phyloP scores from a whole-genome alignment of 257 asterid species.

The Solanum pimpinellifolium region DNA sequence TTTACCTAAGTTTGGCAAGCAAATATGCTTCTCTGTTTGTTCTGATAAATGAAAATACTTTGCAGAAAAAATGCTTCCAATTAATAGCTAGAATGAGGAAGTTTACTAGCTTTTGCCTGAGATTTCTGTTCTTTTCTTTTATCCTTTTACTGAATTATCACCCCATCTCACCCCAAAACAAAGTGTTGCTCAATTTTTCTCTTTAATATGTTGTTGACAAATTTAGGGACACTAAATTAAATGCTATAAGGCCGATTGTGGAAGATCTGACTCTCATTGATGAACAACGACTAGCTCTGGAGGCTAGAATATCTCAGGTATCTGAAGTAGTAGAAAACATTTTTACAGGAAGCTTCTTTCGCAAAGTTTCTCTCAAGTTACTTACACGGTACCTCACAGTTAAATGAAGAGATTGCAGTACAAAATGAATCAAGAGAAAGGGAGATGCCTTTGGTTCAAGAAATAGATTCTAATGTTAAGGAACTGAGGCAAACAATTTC shows the following conservation, averaged over 20 bases:
- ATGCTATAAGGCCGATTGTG: conserved; percentile 29
- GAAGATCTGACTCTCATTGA: conserved; percentile 46
- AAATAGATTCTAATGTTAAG: neutral
- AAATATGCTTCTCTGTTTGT: neutral
- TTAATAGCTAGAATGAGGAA: neutral
- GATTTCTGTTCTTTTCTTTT: neutral
- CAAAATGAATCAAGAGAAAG: neutral
- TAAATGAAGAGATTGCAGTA: neutral
- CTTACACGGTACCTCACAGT: conserved; percentile 2
- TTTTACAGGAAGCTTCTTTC: neutral
- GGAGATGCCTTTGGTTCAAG: neutral
- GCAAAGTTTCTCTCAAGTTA: neutral
- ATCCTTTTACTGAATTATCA: neutral
- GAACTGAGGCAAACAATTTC: conserved; percentile 42
- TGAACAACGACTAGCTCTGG: conserved; percentile 32
- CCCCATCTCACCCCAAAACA: neutral
- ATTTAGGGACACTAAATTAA: conserved; percentile 40
- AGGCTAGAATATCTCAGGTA: conserved; percentile 56
- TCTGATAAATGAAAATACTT: neutral
- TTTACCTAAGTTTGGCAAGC: neutral
- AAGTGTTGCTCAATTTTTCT: neutral
- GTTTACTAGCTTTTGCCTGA: neutral
- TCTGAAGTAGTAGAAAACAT: neutral
- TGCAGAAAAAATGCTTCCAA: neutral
- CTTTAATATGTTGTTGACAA: neutral